phyloP scores from a whole-genome alignment of 306 rosid species.

The Medicago lupulina region DNA sequence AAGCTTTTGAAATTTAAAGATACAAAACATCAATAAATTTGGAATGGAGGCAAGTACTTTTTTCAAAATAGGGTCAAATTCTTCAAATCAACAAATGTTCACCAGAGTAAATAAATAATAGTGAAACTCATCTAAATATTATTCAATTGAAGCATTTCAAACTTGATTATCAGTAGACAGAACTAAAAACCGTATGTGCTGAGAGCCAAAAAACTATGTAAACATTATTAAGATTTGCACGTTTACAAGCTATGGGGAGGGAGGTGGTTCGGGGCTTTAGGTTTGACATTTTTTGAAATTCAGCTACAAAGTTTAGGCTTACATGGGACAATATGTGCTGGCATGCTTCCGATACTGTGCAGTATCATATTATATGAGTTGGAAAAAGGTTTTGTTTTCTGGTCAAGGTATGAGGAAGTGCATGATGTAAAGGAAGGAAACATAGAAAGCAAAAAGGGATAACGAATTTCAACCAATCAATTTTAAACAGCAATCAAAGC shows the following conservation, averaged over 20 bases:
- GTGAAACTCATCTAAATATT: conserved; percentile 16
- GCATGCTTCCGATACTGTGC: too few relatives aligned
- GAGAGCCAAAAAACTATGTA: conserved; percentile 14
- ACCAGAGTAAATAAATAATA: background rate
- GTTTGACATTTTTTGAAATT: background rate
- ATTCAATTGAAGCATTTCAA: conserved; percentile 30
- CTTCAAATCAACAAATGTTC: conserved; percentile 14
- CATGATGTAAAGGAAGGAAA: conserved; percentile 7
- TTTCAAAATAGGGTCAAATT: conserved; percentile 11
- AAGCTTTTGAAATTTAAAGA: conserved; percentile 19
- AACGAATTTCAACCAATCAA: conserved; percentile 21
- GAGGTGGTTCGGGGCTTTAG: background rate
- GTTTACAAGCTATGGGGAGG: background rate
- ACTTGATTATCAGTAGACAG: background rate
- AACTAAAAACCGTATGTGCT: background rate
- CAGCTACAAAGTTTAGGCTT: background rate
- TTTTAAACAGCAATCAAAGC: conserved; percentile 13
- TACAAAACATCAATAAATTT: conserved; percentile 13
- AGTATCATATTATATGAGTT: background rate
- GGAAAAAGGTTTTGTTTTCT: background rate
- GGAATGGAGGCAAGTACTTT: conserved; percentile 9
- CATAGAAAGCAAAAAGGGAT: conserved; percentile 25
- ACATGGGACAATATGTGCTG: too few relatives aligned
- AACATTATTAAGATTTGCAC: background rate
- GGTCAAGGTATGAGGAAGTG: conserved; percentile 18